A percentile compares a stretch with the other conserved stretches of the same genome.
These are phyloP conservation scores for Epichloe aotearoae DNA, from an alignment of 2,329 filamentous ascomycete genomes.

Conservation along the genomic window DNA sequence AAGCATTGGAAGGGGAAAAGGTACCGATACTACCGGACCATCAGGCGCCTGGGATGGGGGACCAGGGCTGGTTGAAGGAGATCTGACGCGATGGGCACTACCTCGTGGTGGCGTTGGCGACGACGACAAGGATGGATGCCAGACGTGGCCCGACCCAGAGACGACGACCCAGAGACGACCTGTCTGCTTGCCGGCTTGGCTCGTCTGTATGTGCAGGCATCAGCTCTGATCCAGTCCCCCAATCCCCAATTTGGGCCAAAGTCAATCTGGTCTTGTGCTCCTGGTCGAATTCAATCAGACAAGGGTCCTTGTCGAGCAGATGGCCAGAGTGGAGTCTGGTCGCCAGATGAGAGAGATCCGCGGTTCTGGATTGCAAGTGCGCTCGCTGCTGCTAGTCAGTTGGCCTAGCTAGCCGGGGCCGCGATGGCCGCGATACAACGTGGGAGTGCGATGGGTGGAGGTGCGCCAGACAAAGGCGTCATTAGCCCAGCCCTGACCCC, in stretches of 20 bases:
- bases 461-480: slow-evolving; percentile 1
- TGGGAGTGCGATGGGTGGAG: slow-evolving; percentile 6
- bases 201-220: too few species aligned
- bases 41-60: slow-evolving; percentile 5
- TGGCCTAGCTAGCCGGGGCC: slow-evolving; percentile 7
- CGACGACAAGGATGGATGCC: slow-evolving; percentile 5
- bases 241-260: neutral
- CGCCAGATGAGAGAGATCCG: slow-evolving; percentile 15
- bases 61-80: slow-evolving; percentile 13
- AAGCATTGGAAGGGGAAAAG: slow-evolving; percentile 5
- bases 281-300: neutral
- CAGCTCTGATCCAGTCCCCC: too few species aligned
- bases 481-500: neutral
- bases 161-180: too few species aligned
- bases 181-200: too few species aligned
- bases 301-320: slow-evolving; percentile 7
- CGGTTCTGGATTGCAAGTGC: slow-evolving; percentile 20
- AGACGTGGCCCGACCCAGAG: neutral
- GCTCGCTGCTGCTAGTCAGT: slow-evolving; percentile 10
- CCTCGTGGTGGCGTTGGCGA: slow-evolving; percentile 23
- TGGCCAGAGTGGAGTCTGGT: slow-evolving; percentile 11
- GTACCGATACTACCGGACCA: slow-evolving; percentile 7
- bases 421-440: slow-evolving; percentile 9
- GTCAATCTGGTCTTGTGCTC: neutral
- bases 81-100: slow-evolving; percentile 20